Evolutionary conservation across 768 basidiomycete genomes (phyloP).

Genomic region (Lentinula raphanica): DNA sequence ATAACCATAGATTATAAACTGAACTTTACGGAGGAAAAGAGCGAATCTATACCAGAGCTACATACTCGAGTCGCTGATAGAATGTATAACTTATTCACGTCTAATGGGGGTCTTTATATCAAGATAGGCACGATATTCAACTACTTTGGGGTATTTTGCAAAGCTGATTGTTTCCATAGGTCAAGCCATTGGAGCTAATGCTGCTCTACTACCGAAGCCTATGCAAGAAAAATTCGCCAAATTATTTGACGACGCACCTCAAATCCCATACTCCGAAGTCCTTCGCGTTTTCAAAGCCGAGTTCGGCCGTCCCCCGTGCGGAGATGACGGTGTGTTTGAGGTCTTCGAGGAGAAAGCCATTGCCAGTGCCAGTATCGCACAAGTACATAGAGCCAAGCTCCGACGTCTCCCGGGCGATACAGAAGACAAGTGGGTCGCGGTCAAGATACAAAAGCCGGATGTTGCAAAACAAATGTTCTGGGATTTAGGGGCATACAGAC

Average conservation of each 20-base stretch:
- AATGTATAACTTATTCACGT: conserved; percentile 68
- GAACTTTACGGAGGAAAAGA: conserved; percentile 74
- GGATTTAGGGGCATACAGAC: conserved; percentile 67
- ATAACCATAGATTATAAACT: conserved; percentile 83
- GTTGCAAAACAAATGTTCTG: conserved; percentile 83
- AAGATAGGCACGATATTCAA: conserved; percentile 55
- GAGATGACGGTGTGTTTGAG: conserved; percentile 72
- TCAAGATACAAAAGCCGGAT: conserved; percentile 90
- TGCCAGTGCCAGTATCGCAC: conserved; percentile 88
- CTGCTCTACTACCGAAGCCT: conserved; percentile 76
- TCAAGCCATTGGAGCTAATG: conserved; percentile 81
- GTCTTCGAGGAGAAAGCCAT: conserved; percentile 71
- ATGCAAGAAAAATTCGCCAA: conserved; percentile 79
- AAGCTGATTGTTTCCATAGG: conserved; percentile 28
- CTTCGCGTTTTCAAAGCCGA: conserved; percentile 63
- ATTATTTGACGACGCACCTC: conserved; percentile 86
- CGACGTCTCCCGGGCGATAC: conserved; percentile 36
- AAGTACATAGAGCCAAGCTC: conserved; percentile 76
- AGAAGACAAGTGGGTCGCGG: conserved; percentile 72
- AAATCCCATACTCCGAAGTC: conserved; percentile 69
- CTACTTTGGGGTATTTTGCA: conserved; percentile 2
- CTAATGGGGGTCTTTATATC: conserved; percentile 83
- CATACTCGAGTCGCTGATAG: conserved; percentile 83
- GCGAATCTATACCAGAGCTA: conserved; percentile 68
- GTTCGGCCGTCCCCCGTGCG: conserved; percentile 59